Evolutionary conservation across 371 early-diverging fungal genomes (phyloP).

Genomic region (Zopfochytrium polystomum): DNA sequence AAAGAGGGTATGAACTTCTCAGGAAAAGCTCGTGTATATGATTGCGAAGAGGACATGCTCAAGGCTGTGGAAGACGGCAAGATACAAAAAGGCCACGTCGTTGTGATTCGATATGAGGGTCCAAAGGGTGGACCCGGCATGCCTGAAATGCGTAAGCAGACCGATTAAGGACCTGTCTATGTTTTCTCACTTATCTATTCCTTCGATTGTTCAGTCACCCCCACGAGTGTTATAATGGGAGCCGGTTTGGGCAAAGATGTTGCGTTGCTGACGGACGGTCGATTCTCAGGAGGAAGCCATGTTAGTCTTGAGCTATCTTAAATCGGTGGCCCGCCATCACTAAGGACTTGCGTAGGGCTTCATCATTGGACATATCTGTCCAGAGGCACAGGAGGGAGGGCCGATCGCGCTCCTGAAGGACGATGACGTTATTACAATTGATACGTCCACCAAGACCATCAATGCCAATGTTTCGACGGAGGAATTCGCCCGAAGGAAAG

Average conservation of each 20-base stretch:
- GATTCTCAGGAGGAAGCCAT: constrained; percentile 96
- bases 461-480: constrained; percentile 71
- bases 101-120: constrained; percentile 86
- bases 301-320: constrained; percentile 41
- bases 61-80: constrained; percentile 72
- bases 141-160: constrained; percentile 95
- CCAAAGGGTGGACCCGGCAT: constrained; percentile 93
- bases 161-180: too few species aligned
- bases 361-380: constrained; percentile 96
- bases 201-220: too few species aligned
- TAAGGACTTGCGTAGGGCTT: constrained; percentile 70
- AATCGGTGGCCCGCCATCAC: too few species aligned
- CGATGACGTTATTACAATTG: constrained; percentile 84
- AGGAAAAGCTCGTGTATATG: constrained; percentile 86
- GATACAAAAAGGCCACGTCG: constrained; percentile 84
- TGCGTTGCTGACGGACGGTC: constrained; percentile 92
- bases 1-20: constrained; percentile 89
- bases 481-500: constrained; percentile 68
- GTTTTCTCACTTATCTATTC: too few species aligned
- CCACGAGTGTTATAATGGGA: constrained; percentile 97
- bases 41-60: constrained; percentile 87
- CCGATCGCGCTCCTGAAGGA: constrained; percentile 89
- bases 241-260: constrained; percentile 96
- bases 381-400: constrained; percentile 95
- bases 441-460: constrained; percentile 74